Conservation (phyloP, 2,329 filamentous ascomycete genomes). For the Aspergillus fischeri region DNA sequence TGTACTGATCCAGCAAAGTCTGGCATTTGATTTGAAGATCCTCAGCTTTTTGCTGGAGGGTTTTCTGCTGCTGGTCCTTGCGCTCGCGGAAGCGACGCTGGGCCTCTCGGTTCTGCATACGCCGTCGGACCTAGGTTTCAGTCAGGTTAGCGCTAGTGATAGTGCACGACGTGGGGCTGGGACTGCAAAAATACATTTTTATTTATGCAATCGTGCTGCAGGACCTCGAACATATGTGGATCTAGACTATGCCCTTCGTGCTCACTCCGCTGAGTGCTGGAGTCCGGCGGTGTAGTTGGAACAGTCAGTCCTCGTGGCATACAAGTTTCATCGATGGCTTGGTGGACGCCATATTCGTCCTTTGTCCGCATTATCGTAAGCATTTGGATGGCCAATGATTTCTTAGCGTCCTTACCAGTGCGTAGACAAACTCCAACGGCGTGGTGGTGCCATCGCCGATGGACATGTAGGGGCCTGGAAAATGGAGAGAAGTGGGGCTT, state of each 20-base stretch:
- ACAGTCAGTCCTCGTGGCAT: too few relatives aligned
- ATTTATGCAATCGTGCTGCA: not conserved
- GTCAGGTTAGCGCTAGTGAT: not conserved
- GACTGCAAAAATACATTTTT: not conserved
- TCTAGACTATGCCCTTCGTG: not conserved
- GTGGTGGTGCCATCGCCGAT: not conserved
- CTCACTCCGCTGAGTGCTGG: not conserved
- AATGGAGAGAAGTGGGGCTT: not conserved
- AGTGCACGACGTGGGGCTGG: not conserved
- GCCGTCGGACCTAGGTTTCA: conserved; percentile 4
- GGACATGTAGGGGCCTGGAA: not conserved
- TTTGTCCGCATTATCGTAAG: not conserved
- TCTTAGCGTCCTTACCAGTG: not conserved
- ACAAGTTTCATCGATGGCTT: too few relatives aligned
- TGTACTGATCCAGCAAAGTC: not conserved
- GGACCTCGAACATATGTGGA: not conserved
- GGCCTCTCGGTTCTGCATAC: conserved; percentile 12
- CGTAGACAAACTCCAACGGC: not conserved
- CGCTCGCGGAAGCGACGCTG: conserved; percentile 10
- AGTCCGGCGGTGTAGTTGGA: conserved; percentile 1
- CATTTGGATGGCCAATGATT: not conserved
- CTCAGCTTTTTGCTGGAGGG: conserved; percentile 3
- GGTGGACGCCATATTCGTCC: not conserved
- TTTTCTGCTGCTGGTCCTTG: conserved; percentile 7
- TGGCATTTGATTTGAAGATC: conserved; percentile 1